These are phyloP conservation scores for Clonostachys byssicola DNA, from an alignment of 2,329 filamentous ascomycete species.

Conservation along the genomic window DNA sequence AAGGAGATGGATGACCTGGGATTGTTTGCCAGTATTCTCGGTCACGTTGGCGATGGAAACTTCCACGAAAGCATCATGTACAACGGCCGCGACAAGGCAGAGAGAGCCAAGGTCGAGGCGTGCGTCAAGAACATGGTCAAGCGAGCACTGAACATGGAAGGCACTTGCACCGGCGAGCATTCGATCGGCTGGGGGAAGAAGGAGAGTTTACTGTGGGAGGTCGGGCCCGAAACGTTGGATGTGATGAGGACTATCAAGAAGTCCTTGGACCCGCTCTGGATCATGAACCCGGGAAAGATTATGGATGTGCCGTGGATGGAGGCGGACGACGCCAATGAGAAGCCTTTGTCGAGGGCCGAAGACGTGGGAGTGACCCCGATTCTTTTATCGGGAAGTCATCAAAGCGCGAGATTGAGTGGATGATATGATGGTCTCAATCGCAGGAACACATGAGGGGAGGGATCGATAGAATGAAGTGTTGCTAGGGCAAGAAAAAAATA, in stretches of 20 bases:
- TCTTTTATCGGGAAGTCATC: not conserved
- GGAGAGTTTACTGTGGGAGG: conserved; percentile 70
- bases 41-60: conserved; percentile 90
- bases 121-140: conserved; percentile 89
- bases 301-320: conserved; percentile 59
- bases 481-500: too few relatives aligned
- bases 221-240: conserved; percentile 74
- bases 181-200: conserved; percentile 86
- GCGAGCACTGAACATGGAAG: conserved; percentile 89
- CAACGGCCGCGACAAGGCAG: conserved; percentile 62
- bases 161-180: conserved; percentile 87
- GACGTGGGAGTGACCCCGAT: conserved; percentile 1
- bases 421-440: too few relatives aligned
- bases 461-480: too few relatives aligned
- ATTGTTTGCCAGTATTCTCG: conserved; percentile 81
- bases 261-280: conserved; percentile 81
- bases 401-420: too few relatives aligned
- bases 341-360: not conserved
- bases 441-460: too few relatives aligned
- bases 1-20: conserved; percentile 84
- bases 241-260: conserved; percentile 83
- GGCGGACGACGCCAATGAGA: conserved; percentile 2
- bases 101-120: conserved; percentile 71
- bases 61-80: conserved; percentile 95
- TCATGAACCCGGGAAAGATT: conserved; percentile 91